Conservation (phyloP, 345 rosid genomes). For the Noccaea caerulescens region DNA sequence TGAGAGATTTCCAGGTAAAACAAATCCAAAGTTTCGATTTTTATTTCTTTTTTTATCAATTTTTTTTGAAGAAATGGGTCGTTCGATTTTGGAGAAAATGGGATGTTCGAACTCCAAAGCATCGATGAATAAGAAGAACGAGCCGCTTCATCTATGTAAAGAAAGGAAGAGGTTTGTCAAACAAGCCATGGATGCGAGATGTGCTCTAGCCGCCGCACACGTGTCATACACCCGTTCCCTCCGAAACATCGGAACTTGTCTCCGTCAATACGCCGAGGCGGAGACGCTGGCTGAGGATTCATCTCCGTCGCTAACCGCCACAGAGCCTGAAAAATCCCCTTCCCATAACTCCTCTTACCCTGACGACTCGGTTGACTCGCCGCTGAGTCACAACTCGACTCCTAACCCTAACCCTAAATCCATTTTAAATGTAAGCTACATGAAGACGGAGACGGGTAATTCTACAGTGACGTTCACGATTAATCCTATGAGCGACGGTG, state of each 20-base stretch:
- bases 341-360: constrained; percentile 72
- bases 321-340: constrained; percentile 81
- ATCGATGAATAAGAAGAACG: constrained; percentile 49
- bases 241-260: constrained; percentile 69
- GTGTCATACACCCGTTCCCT: constrained; percentile 82
- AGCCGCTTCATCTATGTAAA: constrained; percentile 71
- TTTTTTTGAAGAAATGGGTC: constrained; percentile 37
- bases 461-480: constrained; percentile 59
- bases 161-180: constrained; percentile 73
- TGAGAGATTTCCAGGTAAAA: constrained; percentile 35
- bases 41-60: not conserved
- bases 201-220: constrained; percentile 86
- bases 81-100: constrained; percentile 50
- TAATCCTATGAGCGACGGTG: constrained; percentile 55
- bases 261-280: constrained; percentile 77
- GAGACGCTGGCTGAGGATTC: constrained; percentile 60
- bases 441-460: constrained; percentile 50
- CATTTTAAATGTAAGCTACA: constrained; percentile 55
- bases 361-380: constrained; percentile 64
- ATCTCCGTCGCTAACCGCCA: constrained; percentile 61
- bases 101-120: constrained; percentile 75
- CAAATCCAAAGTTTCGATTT: constrained; percentile 19
- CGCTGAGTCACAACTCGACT: constrained; percentile 52
- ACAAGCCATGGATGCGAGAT: constrained; percentile 81
- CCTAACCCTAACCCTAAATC: constrained; percentile 45